Evolutionary conservation across 257 asterid genomes (phyloP), one percentile per base, ranked within the genome.

Genomic region (Fraxinus quadrangulata): DNA sequence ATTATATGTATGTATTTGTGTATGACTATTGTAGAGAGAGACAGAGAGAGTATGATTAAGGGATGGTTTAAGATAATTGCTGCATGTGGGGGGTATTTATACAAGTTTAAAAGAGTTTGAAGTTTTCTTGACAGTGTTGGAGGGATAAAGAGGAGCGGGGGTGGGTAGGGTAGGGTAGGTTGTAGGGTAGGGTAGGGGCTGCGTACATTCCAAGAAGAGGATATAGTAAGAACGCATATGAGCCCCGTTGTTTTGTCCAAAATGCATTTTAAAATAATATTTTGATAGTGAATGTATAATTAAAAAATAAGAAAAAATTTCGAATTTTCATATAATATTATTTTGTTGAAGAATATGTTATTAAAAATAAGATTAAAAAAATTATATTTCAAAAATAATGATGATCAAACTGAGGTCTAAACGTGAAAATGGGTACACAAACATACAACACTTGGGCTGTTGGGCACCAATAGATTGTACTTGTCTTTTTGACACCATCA

Each of bases 81-180:
- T 87, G 90, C 90, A 89, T 88, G 89, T 84, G 91, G 78, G 80
- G 86, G 88, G 89, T 92, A 94, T 94, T 84, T 94, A 92, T 94
- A 90, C 78, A 83, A 70, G 81, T 77, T 72, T 42, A 63, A 73
- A 83, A 74, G 80, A 80, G 61, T 21, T 79, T 72, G 47, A 49
- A n/a, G n/a, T 63, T 21, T 36, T 34, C 12, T 56, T 33, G 30
- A 21, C 33, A n/a, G 65, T 11, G 70, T 78, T 49, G 21, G 69
- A 59, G 69, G 3, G 40, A 56, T 72, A 42, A 21, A 31, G 67
- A 42, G 77, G 71, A 1, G 73, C 24, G 24, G 69, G 67, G 67
- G 81, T 78, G 83, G 10, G 39, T 34, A 0, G 39, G 8, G 39
- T 34, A 0, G 0, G 6, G 39, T 34, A 5, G 5, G 34, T 28